Base-by-base conservation (phyloP, 352 stramenopile genomes). In the Hyaloperonospora brassicae region DNA sequence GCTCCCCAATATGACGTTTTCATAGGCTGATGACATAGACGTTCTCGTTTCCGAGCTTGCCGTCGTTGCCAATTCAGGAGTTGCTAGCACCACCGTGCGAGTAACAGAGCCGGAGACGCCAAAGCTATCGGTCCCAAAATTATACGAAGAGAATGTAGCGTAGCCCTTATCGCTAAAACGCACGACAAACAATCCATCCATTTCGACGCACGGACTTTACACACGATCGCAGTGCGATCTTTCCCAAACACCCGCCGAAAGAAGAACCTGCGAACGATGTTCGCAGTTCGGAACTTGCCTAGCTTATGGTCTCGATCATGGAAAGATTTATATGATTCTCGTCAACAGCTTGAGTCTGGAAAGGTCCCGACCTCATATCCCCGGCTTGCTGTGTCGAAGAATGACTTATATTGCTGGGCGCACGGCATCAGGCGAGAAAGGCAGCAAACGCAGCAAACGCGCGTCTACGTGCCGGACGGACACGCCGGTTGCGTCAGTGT, bases 101-200 rank as follows among this genome's bases (percentile, higher is more conserved):
- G 17, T 17, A 17, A 17, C 17, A 17, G 17, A 17, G 17, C 17
- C 17, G 17, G 17, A 17, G 17, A 17, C 17, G 17, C 17, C 17
- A 17, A 17, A 17, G 17, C 17, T 17, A 17, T 17, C 17, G 17
- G 36, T 42, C 36, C 11, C 36, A 0, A n/a, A 42, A 42, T 11
- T 42, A n/a, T 42, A 42, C 36, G 36, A 13, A 13, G 39, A 45
- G 4, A 24, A 25, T 13, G n/a, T 23, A 24, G 9, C 22, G 25
- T 66, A 76, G 9, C 69, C 69, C 6, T 56, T 66, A 42, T 78
- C 69, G 10, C 50, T 63, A 24, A 78, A 50, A 4, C 63, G 66
- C 34, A 78, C 59, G 25, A 58, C 68, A 17, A 75, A 41, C 0
- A 55, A 66, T 0, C 66, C 69, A 10, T 56, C 34, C 1, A 68